phyloP scores from a whole-genome alignment of 257 asterid genomes.

The Marsdenia floribunda region DNA sequence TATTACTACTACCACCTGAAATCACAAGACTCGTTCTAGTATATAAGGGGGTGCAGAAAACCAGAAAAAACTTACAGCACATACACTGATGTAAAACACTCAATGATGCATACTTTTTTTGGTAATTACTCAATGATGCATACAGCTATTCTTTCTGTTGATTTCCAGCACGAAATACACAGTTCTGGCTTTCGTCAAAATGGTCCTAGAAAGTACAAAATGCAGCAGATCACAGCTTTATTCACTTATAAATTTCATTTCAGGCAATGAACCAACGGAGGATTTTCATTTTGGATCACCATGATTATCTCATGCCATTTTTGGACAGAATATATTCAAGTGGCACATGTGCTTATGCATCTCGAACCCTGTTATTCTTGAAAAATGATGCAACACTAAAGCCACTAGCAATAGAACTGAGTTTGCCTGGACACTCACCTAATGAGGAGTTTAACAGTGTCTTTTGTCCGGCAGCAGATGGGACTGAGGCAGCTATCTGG shows the following conservation, averaged over 20 bases:
- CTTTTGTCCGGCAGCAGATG: constrained; percentile 34
- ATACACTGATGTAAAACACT: too few relatives aligned
- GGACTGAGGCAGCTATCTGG: constrained; percentile 50
- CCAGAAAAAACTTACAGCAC: background rate
- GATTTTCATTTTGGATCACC: constrained; percentile 49
- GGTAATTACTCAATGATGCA: background rate
- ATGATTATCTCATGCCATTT: constrained; percentile 46
- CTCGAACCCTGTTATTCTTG: constrained; percentile 45
- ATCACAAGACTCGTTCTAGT: background rate
- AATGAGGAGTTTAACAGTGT: constrained; percentile 28
- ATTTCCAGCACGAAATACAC: background rate
- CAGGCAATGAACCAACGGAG: constrained; percentile 50
- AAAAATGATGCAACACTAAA: constrained; percentile 41
- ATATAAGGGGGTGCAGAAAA: background rate
- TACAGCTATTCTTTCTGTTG: too few relatives aligned
- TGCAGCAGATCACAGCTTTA: background rate
- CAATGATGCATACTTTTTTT: background rate
- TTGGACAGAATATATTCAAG: constrained; percentile 26
- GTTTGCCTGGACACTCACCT: constrained; percentile 29
- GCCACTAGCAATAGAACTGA: constrained; percentile 47
- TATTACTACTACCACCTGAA: background rate
- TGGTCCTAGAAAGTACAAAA: background rate
- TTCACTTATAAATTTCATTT: constrained; percentile 5
- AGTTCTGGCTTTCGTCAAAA: background rate
- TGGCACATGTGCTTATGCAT: constrained; percentile 37